These are phyloP conservation scores for Suillus bovinus DNA, from an alignment of 768 basidiomycete species.

Conservation along the genomic window DNA sequence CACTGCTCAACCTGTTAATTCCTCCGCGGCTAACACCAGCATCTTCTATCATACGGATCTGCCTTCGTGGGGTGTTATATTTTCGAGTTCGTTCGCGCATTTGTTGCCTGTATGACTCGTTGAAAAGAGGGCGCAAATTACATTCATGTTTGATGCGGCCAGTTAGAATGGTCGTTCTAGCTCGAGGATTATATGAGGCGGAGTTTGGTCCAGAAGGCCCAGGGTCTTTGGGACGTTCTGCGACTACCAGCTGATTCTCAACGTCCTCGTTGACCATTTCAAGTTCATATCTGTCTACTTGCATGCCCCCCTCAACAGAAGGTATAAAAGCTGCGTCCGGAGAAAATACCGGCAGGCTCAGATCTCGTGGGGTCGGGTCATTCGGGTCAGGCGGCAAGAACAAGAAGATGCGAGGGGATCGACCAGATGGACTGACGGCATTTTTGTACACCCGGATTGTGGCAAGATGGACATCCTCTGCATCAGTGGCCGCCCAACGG, in stretches of 20 bases:
- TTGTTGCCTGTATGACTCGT: constrained; percentile 65
- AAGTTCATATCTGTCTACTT: constrained; percentile 75
- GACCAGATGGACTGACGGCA: constrained; percentile 41
- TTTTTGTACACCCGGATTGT: constrained; percentile 78
- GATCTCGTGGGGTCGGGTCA: constrained; percentile 38
- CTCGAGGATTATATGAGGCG: constrained; percentile 53
- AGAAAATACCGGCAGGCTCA: constrained; percentile 26
- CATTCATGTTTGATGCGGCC: constrained; percentile 84
- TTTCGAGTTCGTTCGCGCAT: constrained; percentile 66
- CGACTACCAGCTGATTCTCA: constrained; percentile 84
- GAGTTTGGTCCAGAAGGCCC: constrained; percentile 38
- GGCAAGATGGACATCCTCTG: constrained; percentile 79
- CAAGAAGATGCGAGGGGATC: constrained; percentile 62
- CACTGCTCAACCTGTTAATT: constrained; percentile 78
- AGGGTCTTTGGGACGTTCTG: constrained; percentile 74
- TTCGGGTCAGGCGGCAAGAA: constrained; percentile 60
- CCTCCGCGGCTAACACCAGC: constrained; percentile 64
- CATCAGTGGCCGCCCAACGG: constrained; percentile 75
- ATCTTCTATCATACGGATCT: constrained; percentile 76
- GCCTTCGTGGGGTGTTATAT: constrained; percentile 65
- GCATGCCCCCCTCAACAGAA: constrained; percentile 29
- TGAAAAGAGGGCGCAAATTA: constrained; percentile 68
- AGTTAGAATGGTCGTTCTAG: constrained; percentile 76
- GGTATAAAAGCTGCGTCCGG: constrained; percentile 33
- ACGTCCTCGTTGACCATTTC: constrained; percentile 85